phyloP scores from a whole-genome alignment of 2,329 filamentous ascomycete genomes.

The Trichoderma hamatum region DNA sequence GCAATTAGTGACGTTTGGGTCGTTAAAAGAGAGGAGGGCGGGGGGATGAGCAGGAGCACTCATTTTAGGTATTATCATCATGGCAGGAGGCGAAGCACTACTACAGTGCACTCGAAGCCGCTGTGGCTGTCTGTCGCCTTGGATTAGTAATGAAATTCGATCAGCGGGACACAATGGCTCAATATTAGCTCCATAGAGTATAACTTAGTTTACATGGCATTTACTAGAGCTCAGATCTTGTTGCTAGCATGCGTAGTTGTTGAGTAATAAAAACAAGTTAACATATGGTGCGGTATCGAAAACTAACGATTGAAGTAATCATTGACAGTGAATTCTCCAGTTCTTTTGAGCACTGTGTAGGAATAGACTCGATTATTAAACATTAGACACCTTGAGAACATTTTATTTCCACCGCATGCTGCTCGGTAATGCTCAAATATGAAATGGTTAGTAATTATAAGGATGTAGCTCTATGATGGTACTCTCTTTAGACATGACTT shows the following conservation, averaged over 20 bases:
- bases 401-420: neutral
- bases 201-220: neutral
- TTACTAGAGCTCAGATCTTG: neutral
- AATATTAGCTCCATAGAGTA: neutral
- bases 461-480: neutral
- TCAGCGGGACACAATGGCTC: neutral
- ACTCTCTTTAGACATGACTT: neutral
- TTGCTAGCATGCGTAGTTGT: neutral
- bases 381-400: neutral
- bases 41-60: neutral
- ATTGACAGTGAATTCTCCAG: neutral
- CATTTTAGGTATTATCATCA: neutral
- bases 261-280: neutral
- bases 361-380: neutral
- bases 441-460: neutral
- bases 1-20: neutral
- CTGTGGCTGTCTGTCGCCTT: neutral
- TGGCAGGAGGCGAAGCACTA: neutral
- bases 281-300: neutral
- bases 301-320: neutral
- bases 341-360: neutral
- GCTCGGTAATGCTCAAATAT: neutral
- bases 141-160: neutral
- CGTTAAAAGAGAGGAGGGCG: neutral
- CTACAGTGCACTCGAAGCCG: neutral